A percentile compares a stretch with the other conserved stretches of the same genome.
Evolutionary conservation across 257 asterid genomes (phyloP).

Genomic region (Salvia rosmarinus): DNA sequence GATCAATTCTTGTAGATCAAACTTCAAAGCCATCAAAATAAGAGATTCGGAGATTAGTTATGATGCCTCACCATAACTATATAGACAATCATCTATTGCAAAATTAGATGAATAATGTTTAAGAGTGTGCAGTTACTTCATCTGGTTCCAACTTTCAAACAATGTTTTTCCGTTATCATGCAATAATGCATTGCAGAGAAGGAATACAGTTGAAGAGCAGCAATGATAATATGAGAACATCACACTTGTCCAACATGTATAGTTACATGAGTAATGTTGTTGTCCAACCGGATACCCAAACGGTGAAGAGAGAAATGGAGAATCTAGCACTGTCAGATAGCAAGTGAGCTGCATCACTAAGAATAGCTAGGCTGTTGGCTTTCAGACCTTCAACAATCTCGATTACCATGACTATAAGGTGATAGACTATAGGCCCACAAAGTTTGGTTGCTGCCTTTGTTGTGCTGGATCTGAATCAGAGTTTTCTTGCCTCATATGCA

Average conservation of each 20-base stretch:
- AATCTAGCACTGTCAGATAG: conserved; percentile 70
- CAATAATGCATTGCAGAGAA: conserved; percentile 8
- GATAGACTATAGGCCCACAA: conserved; percentile 57
- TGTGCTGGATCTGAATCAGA: conserved; percentile 48
- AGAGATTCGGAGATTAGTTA: too few species aligned
- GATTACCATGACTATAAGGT: conserved; percentile 55
- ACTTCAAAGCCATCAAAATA: too few species aligned
- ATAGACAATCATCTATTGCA: not conserved
- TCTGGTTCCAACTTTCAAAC: not conserved
- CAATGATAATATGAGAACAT: not conserved
- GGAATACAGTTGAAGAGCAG: not conserved
- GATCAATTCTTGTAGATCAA: too few species aligned
- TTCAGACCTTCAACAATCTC: conserved; percentile 72
- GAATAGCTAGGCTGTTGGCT: conserved; percentile 81
- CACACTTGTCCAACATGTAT: conserved; percentile 62
- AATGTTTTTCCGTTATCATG: not conserved
- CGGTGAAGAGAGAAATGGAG: conserved; percentile 66
- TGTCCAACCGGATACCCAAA: conserved; percentile 72
- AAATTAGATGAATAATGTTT: not conserved
- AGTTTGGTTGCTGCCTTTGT: conserved; percentile 57
- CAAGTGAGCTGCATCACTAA: conserved; percentile 78
- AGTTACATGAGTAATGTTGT: conserved; percentile 82
- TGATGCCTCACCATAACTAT: too few species aligned
- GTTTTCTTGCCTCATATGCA: conserved; percentile 55
- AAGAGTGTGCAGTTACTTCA: not conserved